Evolutionary conservation across 2,329 filamentous ascomycete genomes (phyloP), one percentile per base, ranked within the genome.

Genomic region (Fusarium napiforme): DNA sequence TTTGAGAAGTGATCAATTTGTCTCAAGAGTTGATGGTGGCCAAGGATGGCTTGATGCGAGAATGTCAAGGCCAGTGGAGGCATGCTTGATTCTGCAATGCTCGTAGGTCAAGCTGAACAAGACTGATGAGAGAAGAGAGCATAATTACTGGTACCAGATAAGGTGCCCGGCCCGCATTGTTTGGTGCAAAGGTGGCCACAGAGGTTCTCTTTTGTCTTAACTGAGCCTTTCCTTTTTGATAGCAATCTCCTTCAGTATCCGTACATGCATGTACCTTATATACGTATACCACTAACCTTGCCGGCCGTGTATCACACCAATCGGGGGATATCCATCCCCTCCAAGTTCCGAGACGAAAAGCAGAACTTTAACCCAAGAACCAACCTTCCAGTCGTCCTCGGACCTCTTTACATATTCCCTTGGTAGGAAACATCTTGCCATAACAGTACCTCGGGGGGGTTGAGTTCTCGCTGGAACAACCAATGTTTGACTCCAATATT

Each of bases 191-290:
- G 21, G 40, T 46, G 55, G 63, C 69, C 64, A 63, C 49, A 72
- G 50, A 60, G 64, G 60, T 74, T 53, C 49, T 73, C 62, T 40
- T 57, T 40, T 60, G 23, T 36, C 34, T 69, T 36, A n/a, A 50
- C 28, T 34, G 40, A 39, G 32, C 61, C 57, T 57, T 52, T 68
- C 49, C 50, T 39, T 28, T 14, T 42, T 50, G 43, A 37, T 49
- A 42, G 28, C 12, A 59, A 28, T 30, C 40, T 26, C 60, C 36
- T 62, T 15, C 21, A 58, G 14, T 32, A 12, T 30, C 30, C 8
- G 40, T 26, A 16, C 28, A 45, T 30, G 32, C 32, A 34, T 34
- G 32, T 45, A 23, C 23, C 23, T 23, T 23, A 43, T 23, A 18
- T 37, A 19, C 10, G 30, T 30, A 30, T 30, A 28, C 9, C 9